Evolutionary conservation across 306 rosid species (phyloP).

Genomic region (Myrica gale): DNA sequence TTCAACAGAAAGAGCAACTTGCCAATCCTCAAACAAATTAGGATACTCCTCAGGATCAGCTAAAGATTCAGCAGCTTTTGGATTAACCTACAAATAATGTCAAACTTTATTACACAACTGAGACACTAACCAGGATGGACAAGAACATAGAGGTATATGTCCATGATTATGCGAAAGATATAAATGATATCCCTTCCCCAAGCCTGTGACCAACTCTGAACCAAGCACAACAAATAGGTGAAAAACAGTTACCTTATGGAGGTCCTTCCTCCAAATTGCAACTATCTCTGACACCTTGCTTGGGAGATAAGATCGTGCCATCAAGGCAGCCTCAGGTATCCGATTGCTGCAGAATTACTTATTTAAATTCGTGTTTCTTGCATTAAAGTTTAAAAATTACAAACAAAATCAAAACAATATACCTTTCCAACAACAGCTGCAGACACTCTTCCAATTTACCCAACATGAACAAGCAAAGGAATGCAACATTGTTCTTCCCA

Average conservation of each 20-base stretch:
- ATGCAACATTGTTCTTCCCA: conserved; percentile 98
- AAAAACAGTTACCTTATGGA: conserved; percentile 61
- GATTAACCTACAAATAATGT: conserved; percentile 58
- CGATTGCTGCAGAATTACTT: conserved; percentile 65
- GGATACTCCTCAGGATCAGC: conserved; percentile 99
- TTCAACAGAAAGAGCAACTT: conserved; percentile 91
- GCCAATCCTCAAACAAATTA: conserved; percentile 94
- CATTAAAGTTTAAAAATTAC: conserved; percentile 7
- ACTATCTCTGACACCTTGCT: conserved; percentile 97
- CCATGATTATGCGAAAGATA: conserved; percentile 1
- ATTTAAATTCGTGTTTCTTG: conserved; percentile 9
- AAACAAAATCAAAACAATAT: conserved; percentile 19
- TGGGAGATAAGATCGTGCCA: conserved; percentile 99
- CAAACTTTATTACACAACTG: conserved; percentile 16
- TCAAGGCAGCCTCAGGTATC: conserved; percentile 98
- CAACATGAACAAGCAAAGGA: conserved; percentile 89
- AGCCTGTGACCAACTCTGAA: background rate
- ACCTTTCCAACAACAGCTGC: conserved; percentile 92
- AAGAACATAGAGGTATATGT: background rate
- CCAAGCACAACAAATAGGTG: background rate
- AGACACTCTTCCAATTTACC: conserved; percentile 98
- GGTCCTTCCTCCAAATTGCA: conserved; percentile 94
- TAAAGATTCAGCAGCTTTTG: conserved; percentile 94
- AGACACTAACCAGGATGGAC: background rate
- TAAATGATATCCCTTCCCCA: background rate